Conservation (phyloP, 78 protist genomes). For the Mantamonas sphyraenae region DNA sequence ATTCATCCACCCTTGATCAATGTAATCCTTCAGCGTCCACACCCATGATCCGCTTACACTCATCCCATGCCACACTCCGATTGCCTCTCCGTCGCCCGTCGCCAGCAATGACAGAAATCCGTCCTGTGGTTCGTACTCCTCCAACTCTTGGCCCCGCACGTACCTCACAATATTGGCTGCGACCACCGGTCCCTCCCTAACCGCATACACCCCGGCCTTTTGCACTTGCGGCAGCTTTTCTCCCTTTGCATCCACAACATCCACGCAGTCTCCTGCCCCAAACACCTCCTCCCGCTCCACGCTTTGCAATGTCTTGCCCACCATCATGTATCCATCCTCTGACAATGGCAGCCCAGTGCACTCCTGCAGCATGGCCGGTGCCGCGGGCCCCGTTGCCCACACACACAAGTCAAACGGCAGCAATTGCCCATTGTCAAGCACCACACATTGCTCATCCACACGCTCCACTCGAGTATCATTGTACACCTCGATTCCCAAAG, state of each 20-base stretch:
- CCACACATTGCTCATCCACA: background rate
- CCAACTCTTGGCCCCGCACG: background rate
- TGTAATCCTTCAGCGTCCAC: background rate
- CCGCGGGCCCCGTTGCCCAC: background rate
- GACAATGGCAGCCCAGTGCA: too few relatives aligned
- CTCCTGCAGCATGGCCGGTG: background rate
- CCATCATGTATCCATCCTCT: background rate
- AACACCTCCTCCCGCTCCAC: background rate
- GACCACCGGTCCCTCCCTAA: background rate
- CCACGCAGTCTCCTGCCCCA: background rate
- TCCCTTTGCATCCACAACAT: too few relatives aligned
- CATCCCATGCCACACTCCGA: background rate
- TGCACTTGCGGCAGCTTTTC: too few relatives aligned
- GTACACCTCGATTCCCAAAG: too few relatives aligned
- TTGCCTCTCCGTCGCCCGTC: background rate
- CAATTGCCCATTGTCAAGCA: too few relatives aligned
- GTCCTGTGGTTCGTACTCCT: background rate
- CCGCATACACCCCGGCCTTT: slow-evolving; percentile 5
- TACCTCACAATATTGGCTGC: background rate
- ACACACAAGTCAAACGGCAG: too few relatives aligned
- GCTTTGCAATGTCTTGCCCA: background rate
- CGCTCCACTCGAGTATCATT: too few relatives aligned
- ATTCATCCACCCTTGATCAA: background rate
- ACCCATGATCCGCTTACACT: background rate
- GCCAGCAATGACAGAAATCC: background rate